phyloP scores from a whole-genome alignment of 164 flowering plant genomes.

The Magnolia officinalis region DNA sequence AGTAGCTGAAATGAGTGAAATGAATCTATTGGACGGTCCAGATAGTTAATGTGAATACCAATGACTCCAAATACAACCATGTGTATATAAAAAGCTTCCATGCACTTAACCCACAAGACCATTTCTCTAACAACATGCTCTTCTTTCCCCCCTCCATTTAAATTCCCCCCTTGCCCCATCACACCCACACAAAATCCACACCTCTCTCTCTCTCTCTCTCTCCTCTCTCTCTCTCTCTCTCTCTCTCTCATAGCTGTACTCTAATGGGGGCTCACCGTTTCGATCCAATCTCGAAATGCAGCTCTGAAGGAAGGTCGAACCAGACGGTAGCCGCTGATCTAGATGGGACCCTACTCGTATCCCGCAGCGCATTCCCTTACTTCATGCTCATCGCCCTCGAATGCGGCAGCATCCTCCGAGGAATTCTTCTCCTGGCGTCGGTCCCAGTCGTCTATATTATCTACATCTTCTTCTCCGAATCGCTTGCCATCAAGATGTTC shows the following conservation, averaged over 20 bases:
- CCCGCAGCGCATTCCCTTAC: slow-evolving; percentile 65
- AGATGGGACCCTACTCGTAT: slow-evolving; percentile 70
- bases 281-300: slow-evolving; percentile 49
- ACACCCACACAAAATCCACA: not conserved
- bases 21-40: too few relatives aligned
- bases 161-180: slow-evolving; percentile 13
- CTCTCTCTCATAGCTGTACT: slow-evolving; percentile 7
- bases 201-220: not conserved
- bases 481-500: slow-evolving; percentile 37
- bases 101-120: too few relatives aligned
- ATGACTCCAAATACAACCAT: too few relatives aligned
- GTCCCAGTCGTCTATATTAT: slow-evolving; percentile 50
- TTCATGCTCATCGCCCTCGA: slow-evolving; percentile 72
- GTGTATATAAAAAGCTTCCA: too few relatives aligned
- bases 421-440: slow-evolving; percentile 41
- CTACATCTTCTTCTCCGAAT: slow-evolving; percentile 54
- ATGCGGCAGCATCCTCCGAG: slow-evolving; percentile 60
- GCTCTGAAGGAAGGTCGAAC: slow-evolving; percentile 35
- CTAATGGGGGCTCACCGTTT: slow-evolving; percentile 38
- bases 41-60: too few relatives aligned
- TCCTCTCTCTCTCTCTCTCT: slow-evolving; percentile 2
- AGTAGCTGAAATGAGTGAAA: too few relatives aligned
- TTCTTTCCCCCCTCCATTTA: slow-evolving; percentile 2
- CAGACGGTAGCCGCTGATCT: slow-evolving; percentile 73
- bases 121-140: too few relatives aligned